These are phyloP conservation scores for Populus simonii DNA, from an alignment of 345 rosid species.

Conservation along the genomic window DNA sequence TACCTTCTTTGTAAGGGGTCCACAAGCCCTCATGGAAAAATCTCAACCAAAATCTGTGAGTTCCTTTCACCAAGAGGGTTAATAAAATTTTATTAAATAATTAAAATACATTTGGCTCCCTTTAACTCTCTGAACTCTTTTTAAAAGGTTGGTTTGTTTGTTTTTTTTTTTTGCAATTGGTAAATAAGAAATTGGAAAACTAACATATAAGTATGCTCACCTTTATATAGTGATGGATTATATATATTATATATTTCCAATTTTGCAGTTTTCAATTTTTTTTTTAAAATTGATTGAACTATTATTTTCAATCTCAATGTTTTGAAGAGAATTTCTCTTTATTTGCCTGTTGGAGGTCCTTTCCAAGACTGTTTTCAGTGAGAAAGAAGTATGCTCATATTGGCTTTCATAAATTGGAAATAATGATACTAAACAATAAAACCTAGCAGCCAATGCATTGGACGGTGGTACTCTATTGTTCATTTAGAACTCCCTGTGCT, in stretches of 20 bases:
- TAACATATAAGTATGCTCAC: background rate
- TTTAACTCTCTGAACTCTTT: background rate
- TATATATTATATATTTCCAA: background rate
- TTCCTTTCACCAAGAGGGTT: constrained; percentile 47
- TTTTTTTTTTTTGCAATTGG: too few relatives aligned
- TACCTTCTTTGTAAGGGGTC: constrained; percentile 84
- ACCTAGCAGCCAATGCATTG: background rate
- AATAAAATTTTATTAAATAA: constrained; percentile 31
- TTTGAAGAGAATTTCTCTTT: background rate
- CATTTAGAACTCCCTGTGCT: background rate
- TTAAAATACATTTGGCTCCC: background rate
- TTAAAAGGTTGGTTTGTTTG: background rate
- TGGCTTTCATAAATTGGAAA: background rate
- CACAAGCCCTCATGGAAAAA: constrained; percentile 59
- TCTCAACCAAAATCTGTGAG: constrained; percentile 49
- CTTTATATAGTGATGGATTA: background rate
- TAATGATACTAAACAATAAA: background rate
- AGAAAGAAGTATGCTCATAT: background rate
- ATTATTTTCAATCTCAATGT: background rate
- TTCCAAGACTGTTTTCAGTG: background rate
- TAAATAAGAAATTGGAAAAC: background rate
- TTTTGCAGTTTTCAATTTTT: background rate
- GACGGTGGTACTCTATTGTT: background rate
- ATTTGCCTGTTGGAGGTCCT: background rate
- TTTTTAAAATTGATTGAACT: background rate